These are phyloP conservation scores for Coniferiporia sulphurascens DNA, from an alignment of 1,284 basidiomycete genomes.

Conservation along the genomic window DNA sequence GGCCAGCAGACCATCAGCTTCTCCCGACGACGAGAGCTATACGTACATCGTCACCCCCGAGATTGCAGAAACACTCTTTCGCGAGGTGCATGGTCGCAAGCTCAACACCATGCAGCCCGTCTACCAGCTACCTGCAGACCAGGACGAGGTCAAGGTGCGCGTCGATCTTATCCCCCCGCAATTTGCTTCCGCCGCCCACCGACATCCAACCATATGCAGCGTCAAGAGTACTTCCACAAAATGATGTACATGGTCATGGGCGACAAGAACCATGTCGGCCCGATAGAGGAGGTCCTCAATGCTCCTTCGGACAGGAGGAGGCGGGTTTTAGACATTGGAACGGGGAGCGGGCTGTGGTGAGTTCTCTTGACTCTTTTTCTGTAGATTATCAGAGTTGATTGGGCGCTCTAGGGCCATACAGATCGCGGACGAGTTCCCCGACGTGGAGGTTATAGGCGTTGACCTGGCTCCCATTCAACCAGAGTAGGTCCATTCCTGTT, in stretches of 20 bases:
- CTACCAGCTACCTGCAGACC: slow-evolving; percentile 25
- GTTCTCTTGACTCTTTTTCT: slow-evolving; percentile 19
- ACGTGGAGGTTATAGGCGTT: slow-evolving; percentile 59
- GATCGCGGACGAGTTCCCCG: slow-evolving; percentile 65
- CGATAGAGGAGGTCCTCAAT: slow-evolving; percentile 46
- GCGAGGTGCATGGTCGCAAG: slow-evolving; percentile 18
- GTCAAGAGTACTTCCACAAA: slow-evolving; percentile 55
- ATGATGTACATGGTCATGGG: slow-evolving; percentile 60
- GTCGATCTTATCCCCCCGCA: neutral
- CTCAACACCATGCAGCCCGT: slow-evolving; percentile 21
- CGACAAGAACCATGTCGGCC: slow-evolving; percentile 59
- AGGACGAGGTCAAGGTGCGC: slow-evolving; percentile 24
- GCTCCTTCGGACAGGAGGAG: slow-evolving; percentile 28
- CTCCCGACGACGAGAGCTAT: slow-evolving; percentile 13
- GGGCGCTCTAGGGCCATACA: slow-evolving; percentile 47
- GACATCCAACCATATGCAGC: slow-evolving; percentile 42
- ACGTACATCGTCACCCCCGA: slow-evolving; percentile 20
- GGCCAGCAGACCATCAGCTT: neutral
- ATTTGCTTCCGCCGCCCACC: neutral
- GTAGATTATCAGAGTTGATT: neutral
- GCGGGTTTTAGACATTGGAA: slow-evolving; percentile 61
- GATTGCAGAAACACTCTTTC: slow-evolving; percentile 19
- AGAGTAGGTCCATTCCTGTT: slow-evolving; percentile 36
- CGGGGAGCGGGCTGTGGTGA: slow-evolving; percentile 57
- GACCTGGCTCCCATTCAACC: slow-evolving; percentile 68